Base-by-base conservation (phyloP, 441 rosid genomes). In the Euphorbia celastroides region DNA sequence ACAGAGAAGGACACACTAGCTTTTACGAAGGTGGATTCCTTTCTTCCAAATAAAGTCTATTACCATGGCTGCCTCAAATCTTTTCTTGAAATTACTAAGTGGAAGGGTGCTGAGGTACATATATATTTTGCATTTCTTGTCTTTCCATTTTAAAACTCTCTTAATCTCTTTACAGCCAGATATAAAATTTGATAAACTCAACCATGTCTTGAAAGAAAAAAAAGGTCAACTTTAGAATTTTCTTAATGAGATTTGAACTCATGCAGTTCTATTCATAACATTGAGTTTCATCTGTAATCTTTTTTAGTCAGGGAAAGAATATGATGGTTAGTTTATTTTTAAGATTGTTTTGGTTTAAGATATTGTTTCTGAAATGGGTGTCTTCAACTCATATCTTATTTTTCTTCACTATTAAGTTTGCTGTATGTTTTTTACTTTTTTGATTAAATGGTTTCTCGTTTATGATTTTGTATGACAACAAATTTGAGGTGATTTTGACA, bases 81-180 rank as follows among this genome's bases (percentile, higher is more conserved):
- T 26, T 93, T 93, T 70, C 96, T 91, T 60, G 77, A 93, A 78
- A 91, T 93, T 78, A 91, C 99, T 14, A 91, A 83, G 80, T 93
- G 99, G 97, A 83, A 78, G 67, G 99, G 97, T 70, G 92, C 99
- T 16, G 99, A 91, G 97, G 99, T 93, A 84, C 52, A 61, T 41
- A 17, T 65, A 19, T 19, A 42, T 70, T 42, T 22, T n/a, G 13
- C 14, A 16, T 32, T 65, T 25, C 56, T 10, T 61, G 25, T 42
- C 68, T 74, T 50, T 50, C 13, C 20, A 57, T 70, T 32, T 0
- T 1, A 17, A 25, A 46, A 51, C 46, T 14, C 42, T 11, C 56
- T 2, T 55, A 51, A 58, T 14, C 42, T 11, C 56, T 2, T 55
- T 55, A 54, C 28, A 55, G 7, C 7, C 20, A 2, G 17, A 14